Conservation (phyloP, 2,329 filamentous ascomycete genomes). For the Dactylonectria macrodidyma region DNA sequence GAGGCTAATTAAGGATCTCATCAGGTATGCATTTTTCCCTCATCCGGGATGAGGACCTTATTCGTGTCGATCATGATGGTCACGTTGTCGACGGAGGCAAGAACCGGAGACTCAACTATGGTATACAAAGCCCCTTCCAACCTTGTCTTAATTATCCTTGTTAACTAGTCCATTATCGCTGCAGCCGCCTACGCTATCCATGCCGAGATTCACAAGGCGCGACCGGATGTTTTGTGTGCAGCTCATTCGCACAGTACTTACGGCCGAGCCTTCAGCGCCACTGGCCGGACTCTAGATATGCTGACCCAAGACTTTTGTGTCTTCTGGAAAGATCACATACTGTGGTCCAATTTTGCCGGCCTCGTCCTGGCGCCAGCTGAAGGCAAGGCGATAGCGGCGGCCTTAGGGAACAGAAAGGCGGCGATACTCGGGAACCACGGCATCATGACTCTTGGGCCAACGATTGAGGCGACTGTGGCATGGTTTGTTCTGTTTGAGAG, state of each 20-base stretch:
- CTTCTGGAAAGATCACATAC: conserved; percentile 67
- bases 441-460: conserved; percentile 64
- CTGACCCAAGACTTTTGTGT: conserved; percentile 74
- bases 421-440: conserved; percentile 70
- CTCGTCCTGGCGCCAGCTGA: conserved; percentile 68
- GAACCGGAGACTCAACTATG: conserved; percentile 51
- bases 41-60: conserved; percentile 77
- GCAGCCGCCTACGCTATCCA: conserved; percentile 47
- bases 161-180: background rate
- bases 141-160: no score
- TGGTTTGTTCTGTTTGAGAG: conserved; percentile 69
- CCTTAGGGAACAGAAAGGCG: conserved; percentile 65
- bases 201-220: conserved; percentile 65
- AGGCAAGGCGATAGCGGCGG: conserved; percentile 63
- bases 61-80: conserved; percentile 74
- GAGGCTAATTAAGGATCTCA: background rate
- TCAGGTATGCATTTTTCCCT: conserved; percentile 68
- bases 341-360: conserved; percentile 65
- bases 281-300: conserved; percentile 75
- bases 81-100: conserved; percentile 74
- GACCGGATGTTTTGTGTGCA: conserved; percentile 68
- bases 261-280: conserved; percentile 71
- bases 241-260: conserved; percentile 70
- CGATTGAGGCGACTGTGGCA: conserved; percentile 66
- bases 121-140: background rate